These are phyloP conservation scores for Boletus subcaerulescens DNA, from an alignment of 768 basidiomycete genomes.

Conservation along the genomic window DNA sequence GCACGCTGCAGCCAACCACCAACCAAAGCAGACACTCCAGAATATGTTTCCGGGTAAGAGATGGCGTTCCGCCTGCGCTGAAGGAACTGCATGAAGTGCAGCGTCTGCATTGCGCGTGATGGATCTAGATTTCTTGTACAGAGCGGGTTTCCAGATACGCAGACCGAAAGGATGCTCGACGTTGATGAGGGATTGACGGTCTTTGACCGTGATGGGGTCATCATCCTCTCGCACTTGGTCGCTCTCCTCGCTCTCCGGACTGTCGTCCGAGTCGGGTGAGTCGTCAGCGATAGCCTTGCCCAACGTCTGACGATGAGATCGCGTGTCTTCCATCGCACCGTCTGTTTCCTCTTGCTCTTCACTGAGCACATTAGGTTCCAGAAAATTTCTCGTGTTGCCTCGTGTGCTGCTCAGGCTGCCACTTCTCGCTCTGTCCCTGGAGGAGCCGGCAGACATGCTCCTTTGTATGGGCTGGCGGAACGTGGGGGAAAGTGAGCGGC, in stretches of 20 bases:
- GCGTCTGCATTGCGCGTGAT: conserved; percentile 96
- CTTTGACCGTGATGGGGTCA: conserved; percentile 89
- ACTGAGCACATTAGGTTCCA: conserved; percentile 44
- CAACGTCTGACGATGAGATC: conserved; percentile 13
- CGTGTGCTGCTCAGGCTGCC: conserved; percentile 61
- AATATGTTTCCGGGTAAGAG: conserved; percentile 91
- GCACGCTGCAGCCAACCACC: conserved; percentile 84
- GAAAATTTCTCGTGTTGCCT: conserved; percentile 41
- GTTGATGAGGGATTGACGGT: conserved; percentile 97
- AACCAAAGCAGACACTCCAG: conserved; percentile 88
- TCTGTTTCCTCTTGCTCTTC: conserved; percentile 53
- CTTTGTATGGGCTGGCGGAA: conserved; percentile 43
- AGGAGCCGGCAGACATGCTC: conserved; percentile 52
- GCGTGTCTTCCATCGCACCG: conserved; percentile 31
- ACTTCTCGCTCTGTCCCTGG: conserved; percentile 51
- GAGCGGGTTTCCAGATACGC: conserved; percentile 98
- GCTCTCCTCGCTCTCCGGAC: conserved; percentile 32
- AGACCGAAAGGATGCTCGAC: conserved; percentile 99
- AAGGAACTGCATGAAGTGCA: conserved; percentile 89
- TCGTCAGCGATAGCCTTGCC: conserved; percentile 48
- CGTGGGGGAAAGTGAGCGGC: conserved; percentile 45
- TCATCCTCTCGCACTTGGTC: conserved; percentile 45
- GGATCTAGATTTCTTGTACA: conserved; percentile 96
- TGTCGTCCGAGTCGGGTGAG: conserved; percentile 39
- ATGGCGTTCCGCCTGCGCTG: conserved; percentile 90